A percentile compares a stretch with the other conserved stretches of the same genome.
Evolutionary conservation across 179 eudicot species (phyloP).

Genomic region (Carnegiea gigantea): DNA sequence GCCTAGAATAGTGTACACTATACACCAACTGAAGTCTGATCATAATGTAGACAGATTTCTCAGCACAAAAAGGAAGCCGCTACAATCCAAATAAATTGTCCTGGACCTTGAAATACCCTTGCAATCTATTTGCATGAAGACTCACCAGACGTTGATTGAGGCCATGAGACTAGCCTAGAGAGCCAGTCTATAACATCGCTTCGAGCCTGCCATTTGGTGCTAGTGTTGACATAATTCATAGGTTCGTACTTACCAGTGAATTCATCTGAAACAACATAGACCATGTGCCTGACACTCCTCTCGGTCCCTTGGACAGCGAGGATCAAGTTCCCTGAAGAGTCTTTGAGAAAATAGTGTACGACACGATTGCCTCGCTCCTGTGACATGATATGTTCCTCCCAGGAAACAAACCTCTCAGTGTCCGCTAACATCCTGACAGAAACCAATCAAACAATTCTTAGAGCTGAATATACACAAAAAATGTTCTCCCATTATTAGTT

Average conservation of each 20-base stretch:
- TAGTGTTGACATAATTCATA: neutral
- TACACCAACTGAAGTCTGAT: no score
- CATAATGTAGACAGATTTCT: no score
- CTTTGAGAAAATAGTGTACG: conserved; percentile 40
- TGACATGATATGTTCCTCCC: conserved; percentile 48
- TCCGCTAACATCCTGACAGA: conserved; percentile 29
- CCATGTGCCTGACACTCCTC: conserved; percentile 47
- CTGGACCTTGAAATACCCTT: neutral
- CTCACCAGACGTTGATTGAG: conserved; percentile 14
- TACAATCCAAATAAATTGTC: neutral
- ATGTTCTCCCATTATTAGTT: no score
- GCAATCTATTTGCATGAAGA: neutral
- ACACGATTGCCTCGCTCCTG: conserved; percentile 39
- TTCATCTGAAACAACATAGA: conserved; percentile 37
- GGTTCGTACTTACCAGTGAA: conserved; percentile 32
- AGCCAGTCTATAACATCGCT: conserved; percentile 52
- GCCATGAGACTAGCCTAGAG: conserved; percentile 19
- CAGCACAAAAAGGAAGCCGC: neutral
- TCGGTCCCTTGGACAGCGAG: conserved; percentile 49
- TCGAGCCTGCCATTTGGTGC: conserved; percentile 43
- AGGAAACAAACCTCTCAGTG: conserved; percentile 29
- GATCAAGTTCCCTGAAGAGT: conserved; percentile 26
- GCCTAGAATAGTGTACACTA: no score
- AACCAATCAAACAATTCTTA: neutral
- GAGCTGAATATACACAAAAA: neutral